Conservation (phyloP, 257 asterid species). For the Capsicum chinense region DNA sequence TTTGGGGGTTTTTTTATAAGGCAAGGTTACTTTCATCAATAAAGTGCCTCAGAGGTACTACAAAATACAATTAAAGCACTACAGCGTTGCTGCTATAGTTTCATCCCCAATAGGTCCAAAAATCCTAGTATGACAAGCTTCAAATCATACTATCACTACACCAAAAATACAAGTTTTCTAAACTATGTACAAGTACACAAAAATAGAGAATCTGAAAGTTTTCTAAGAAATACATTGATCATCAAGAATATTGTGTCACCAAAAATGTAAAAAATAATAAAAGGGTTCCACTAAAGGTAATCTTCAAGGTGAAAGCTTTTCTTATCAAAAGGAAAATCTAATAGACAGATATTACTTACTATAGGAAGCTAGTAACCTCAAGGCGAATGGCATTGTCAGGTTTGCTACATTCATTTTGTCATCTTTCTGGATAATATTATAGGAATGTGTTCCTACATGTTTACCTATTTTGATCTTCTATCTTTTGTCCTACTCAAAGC, state of each 20-base stretch:
- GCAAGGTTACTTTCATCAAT: not conserved
- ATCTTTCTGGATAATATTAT: slow-evolving; percentile 14
- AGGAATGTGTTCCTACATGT: slow-evolving; percentile 11
- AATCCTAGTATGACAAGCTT: not conserved
- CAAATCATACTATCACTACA: not conserved
- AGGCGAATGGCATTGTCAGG: not conserved
- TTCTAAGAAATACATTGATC: not conserved
- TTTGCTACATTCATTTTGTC: not conserved
- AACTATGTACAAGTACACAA: not conserved
- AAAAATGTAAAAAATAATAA: not conserved
- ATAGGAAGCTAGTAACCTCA: not conserved
- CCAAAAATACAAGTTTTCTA: not conserved
- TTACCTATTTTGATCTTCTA: not conserved
- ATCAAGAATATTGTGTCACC: not conserved
- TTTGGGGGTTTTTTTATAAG: not conserved
- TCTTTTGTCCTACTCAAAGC: not conserved
- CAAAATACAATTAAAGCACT: not conserved
- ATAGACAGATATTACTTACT: not conserved
- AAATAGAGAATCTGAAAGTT: not conserved
- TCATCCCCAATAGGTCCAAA: not conserved
- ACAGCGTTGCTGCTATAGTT: not conserved
- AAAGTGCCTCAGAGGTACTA: not conserved
- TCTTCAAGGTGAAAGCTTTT: not conserved
- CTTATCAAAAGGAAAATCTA: not conserved
- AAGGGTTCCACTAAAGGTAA: not conserved